These are phyloP conservation scores for Plasmodium gonderi DNA, from an alignment of 169 alveolate species.

Conservation along the genomic window DNA sequence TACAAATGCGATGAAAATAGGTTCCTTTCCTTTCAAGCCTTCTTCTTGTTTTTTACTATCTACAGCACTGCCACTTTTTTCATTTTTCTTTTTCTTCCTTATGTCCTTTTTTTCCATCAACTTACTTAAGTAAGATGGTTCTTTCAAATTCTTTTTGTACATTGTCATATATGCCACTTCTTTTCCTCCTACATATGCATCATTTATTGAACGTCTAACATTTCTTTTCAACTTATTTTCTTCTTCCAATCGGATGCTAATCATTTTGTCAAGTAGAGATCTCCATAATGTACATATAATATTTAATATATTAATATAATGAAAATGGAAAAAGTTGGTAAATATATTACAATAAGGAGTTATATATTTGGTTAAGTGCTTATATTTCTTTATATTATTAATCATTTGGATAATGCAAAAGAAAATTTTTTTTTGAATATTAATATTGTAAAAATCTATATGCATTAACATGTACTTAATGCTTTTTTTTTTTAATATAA, in stretches of 20 bases:
- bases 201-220: neutral
- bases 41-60: neutral
- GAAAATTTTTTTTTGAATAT: constrained; percentile 73
- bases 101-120: constrained; percentile 22
- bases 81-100: constrained; percentile 23
- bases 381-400: constrained; percentile 69
- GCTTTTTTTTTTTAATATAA: constrained; percentile 71
- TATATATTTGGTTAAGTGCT: constrained; percentile 66
- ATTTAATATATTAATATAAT: constrained; percentile 71
- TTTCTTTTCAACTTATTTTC: constrained; percentile 32
- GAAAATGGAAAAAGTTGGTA: constrained; percentile 59
- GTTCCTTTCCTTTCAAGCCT: neutral
- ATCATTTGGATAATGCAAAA: constrained; percentile 75
- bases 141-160: neutral
- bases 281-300: constrained; percentile 76
- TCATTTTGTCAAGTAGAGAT: constrained; percentile 68
- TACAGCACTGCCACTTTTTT: neutral
- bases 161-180: neutral
- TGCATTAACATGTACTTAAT: constrained; percentile 75
- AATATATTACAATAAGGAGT: constrained; percentile 66
- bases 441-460: constrained; percentile 72
- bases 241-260: constrained; percentile 47
- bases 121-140: constrained; percentile 50
- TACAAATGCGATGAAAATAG: neutral
- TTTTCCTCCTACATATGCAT: neutral